Base-by-base conservation (phyloP, 1,139 yeast genomes). In the Ogataea hybrid region DNA sequence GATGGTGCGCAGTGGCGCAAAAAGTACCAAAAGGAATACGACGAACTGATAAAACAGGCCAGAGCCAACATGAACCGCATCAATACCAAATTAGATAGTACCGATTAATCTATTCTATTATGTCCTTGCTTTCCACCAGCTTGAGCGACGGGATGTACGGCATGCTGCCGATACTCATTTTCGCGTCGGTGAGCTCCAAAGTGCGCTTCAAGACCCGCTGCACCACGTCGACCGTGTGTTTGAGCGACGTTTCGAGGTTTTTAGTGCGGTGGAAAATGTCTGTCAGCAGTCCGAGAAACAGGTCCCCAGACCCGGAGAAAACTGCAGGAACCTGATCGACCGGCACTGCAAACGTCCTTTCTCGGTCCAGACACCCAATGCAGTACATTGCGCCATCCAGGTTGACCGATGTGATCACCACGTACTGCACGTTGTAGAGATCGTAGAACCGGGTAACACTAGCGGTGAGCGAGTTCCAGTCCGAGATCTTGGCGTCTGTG, bases 301-400 rank as follows among this genome's bases (percentile, higher is more conserved):
- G 59, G 54, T 83, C 90, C 2, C 89, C 89, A 2, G 83, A 85
- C 0, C 89, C 89, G 0, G 89, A 82, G 57, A 82, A 83, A 46
- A 81, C 76, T 1, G 87, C 80, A 46, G 79, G 74, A 31, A 83
- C 79, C 32, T 70, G 61, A 6, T 81, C 79, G 3, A 81, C 68
- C 45, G 68, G 65, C 48, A 71, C 79, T 41, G 56, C 59, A 42
- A 42, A 56, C n/a, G 35, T 55, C 40, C 21, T 14, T 3, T 44
- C 49, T 7, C 49, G 32, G 23, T 46, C 54, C 17, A 43, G 35
- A 22, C 57, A 57, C 3, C 72, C 69, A 6, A 67, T 60, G 37
- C 71, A 67, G 44, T 62, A 63, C 32, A 69, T 62, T 12, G 52
- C 46, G 4, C 52, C 54, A 21, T 46, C 48, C 17, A 44, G 33